Evolutionary conservation across 129 eudicot species (phyloP).

Genomic region (Glebionis coronaria): DNA sequence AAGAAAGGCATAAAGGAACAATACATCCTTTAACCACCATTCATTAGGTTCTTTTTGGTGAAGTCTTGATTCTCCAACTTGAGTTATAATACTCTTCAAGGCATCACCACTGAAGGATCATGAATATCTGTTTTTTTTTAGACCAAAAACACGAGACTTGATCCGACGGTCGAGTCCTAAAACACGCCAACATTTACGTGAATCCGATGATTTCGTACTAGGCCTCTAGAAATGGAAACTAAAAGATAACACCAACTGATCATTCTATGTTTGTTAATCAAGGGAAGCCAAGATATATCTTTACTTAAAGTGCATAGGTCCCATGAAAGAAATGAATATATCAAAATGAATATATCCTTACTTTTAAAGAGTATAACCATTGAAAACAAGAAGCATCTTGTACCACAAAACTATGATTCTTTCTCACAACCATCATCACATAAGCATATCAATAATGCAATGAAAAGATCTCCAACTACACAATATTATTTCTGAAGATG

Average conservation of each 20-base stretch:
- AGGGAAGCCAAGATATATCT: background rate
- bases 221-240: background rate
- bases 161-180: background rate
- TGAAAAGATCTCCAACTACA: conserved; percentile 5
- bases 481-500: background rate
- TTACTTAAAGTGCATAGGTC: background rate
- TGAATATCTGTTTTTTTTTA: conserved; percentile 8
- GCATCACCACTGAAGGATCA: conserved; percentile 19
- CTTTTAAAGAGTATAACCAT: conserved; percentile 19
- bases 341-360: conserved; percentile 27
- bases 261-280: background rate
- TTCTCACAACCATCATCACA: background rate
- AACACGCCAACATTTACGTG: background rate
- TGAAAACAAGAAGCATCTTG: conserved; percentile 32
- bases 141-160: background rate
- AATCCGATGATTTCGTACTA: background rate
- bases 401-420: conserved; percentile 21
- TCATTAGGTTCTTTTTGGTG: conserved; percentile 30
- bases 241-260: background rate
- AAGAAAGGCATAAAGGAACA: conserved; percentile 2
- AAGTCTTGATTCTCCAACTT: conserved; percentile 15
- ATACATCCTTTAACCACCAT: conserved; percentile 35
- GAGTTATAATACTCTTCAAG: conserved; percentile 21
- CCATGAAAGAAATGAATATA: conserved; percentile 1
- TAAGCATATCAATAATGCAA: conserved; percentile 17